Percentiles rank a stretch among this genome's conserved stretches.
Conservation (phyloP, 805 yeast genomes). For the Lipomyces sp. region DNA sequence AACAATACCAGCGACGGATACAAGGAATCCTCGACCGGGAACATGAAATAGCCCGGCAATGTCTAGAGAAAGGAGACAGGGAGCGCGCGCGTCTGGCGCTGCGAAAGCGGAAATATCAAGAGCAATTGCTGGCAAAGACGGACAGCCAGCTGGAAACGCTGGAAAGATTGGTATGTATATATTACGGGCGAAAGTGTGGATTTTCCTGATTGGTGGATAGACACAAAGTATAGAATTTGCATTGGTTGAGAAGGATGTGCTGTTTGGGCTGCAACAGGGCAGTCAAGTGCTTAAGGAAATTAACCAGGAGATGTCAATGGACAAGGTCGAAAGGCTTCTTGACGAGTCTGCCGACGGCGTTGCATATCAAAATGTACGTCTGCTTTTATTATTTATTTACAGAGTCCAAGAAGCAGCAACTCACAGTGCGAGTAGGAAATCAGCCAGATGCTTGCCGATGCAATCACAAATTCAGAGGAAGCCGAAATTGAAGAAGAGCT, state of each 20-base stretch:
- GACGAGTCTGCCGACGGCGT: constrained; percentile 85
- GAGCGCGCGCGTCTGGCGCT: constrained; percentile 70
- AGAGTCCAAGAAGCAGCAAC: neutral
- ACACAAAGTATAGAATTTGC: constrained; percentile 74
- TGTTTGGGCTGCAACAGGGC: constrained; percentile 81
- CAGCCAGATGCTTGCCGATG: constrained; percentile 45
- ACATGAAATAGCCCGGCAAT: constrained; percentile 60
- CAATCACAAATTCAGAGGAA: constrained; percentile 49
- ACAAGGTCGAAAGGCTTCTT: constrained; percentile 77
- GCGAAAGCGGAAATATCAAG: constrained; percentile 80
- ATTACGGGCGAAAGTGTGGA: neutral
- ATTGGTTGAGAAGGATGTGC: constrained; percentile 80
- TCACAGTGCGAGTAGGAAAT: constrained; percentile 43
- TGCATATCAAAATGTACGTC: constrained; percentile 66
- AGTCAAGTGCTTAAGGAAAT: constrained; percentile 73
- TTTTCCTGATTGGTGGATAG: neutral
- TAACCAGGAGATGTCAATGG: constrained; percentile 77
- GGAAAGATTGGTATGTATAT: constrained; percentile 72
- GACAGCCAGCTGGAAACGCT: constrained; percentile 77
- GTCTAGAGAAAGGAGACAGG: constrained; percentile 58
- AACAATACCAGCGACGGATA: constrained; percentile 70
- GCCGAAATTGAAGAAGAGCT: constrained; percentile 44
- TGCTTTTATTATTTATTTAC: constrained; percentile 8
- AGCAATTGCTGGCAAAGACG: constrained; percentile 68
- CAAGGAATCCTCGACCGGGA: constrained; percentile 64